Conservation (phyloP, 176 grass and related monocot genomes). For the Lolium rigidum region DNA sequence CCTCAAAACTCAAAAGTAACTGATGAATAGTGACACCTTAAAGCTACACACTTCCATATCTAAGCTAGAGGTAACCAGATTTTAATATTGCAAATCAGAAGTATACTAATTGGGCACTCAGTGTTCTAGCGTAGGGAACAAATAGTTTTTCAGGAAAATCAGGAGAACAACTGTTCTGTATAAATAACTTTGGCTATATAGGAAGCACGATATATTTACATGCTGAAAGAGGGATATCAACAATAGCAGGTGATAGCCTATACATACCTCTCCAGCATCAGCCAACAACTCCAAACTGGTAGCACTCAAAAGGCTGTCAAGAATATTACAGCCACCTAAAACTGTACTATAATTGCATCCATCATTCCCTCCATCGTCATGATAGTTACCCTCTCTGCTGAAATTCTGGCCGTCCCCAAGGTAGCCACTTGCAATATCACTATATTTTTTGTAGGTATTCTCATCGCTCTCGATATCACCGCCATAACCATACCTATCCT, state of each 20-base stretch:
- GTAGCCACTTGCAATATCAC: conserved; percentile 32
- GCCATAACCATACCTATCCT: conserved; percentile 21
- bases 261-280: neutral
- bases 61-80: neutral
- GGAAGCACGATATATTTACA: neutral
- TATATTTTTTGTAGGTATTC: conserved; percentile 15
- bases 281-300: neutral
- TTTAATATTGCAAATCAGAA: neutral
- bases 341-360: too few species aligned
- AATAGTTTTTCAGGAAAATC: neutral
- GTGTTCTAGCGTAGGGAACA: too few species aligned
- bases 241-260: neutral
- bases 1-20: neutral
- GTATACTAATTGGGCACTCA: neutral
- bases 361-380: too few species aligned
- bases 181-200: neutral
- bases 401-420: neutral
- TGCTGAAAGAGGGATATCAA: neutral
- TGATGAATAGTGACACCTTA: neutral
- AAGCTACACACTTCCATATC: neutral
- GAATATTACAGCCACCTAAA: neutral
- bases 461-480: conserved; percentile 33
- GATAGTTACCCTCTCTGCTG: neutral
- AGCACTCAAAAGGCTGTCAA: neutral
- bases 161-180: neutral